Evolutionary conservation across 768 basidiomycete genomes (phyloP).

Genomic region (Glaciozyma martinii): DNA sequence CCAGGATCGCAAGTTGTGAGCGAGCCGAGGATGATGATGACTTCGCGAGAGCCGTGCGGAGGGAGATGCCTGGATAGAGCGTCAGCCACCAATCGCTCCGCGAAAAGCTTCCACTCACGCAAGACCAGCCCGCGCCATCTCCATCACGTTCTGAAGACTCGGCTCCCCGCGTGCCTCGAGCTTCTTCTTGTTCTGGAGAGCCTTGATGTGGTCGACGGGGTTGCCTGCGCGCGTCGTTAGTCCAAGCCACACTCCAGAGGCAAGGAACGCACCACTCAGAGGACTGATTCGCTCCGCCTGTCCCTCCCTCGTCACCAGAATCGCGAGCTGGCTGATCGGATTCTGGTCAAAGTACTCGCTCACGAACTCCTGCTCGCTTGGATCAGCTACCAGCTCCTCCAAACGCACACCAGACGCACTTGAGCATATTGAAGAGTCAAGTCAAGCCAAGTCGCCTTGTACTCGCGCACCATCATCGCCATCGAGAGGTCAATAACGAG

Average conservation of each 20-base stretch:
- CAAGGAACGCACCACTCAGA: constrained; percentile 67
- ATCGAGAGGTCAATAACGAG: constrained; percentile 83
- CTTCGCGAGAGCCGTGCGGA: constrained; percentile 90
- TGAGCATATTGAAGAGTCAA: constrained; percentile 72
- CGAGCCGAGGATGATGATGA: constrained; percentile 86
- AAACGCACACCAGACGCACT: neutral
- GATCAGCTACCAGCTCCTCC: neutral
- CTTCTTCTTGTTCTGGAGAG: constrained; percentile 65
- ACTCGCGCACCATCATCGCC: constrained; percentile 91
- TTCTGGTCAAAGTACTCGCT: constrained; percentile 99
- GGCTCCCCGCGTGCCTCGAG: constrained; percentile 87
- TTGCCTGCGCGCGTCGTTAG: constrained; percentile 53
- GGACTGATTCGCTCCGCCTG: constrained; percentile 82
- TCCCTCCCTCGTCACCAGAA: constrained; percentile 86
- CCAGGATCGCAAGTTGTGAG: constrained; percentile 94
- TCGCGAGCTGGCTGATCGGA: constrained; percentile 88
- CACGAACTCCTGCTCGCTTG: constrained; percentile 60
- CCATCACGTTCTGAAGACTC: constrained; percentile 91
- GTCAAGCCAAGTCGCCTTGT: constrained; percentile 89
- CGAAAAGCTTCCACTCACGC: constrained; percentile 47
- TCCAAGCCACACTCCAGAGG: neutral
- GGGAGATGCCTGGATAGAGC: constrained; percentile 70
- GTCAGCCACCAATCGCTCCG: neutral
- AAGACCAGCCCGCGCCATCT: constrained; percentile 91
- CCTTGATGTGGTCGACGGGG: constrained; percentile 86